These are phyloP conservation scores for Aspergillus spinulosporus DNA, from an alignment of 2,329 filamentous ascomycete genomes.

Conservation along the genomic window DNA sequence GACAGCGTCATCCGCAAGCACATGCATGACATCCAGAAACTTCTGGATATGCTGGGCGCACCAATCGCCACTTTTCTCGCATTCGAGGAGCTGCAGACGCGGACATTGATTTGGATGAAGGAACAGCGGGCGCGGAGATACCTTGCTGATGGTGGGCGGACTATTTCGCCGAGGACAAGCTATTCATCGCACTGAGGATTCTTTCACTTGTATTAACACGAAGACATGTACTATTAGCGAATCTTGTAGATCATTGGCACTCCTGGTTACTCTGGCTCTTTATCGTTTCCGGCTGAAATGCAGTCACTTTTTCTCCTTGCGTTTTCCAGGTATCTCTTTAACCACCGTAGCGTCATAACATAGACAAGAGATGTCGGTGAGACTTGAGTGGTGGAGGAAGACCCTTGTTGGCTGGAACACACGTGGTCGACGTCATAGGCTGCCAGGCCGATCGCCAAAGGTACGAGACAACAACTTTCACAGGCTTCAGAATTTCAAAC, in stretches of 20 bases:
- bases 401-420: conserved; percentile 14
- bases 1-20: conserved; percentile 53
- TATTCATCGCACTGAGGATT: not conserved
- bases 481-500: not conserved
- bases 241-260: not conserved
- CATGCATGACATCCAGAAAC: conserved; percentile 50
- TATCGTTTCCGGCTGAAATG: not conserved
- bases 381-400: not conserved
- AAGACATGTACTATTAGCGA: conserved; percentile 1
- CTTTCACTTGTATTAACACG: not conserved
- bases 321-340: not conserved
- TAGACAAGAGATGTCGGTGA: not conserved
- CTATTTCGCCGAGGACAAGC: not conserved
- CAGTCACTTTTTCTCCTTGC: not conserved
- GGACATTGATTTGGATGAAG: conserved; percentile 36
- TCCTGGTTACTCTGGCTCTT: not conserved
- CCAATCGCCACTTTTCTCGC: conserved; percentile 39
- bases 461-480: not conserved
- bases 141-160: conserved; percentile 2
- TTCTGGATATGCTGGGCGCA: conserved; percentile 53
- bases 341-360: too few species aligned
- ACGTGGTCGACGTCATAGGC: conserved; percentile 42
- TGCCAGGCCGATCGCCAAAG: conserved; percentile 11
- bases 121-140: conserved; percentile 29
- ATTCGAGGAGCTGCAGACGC: conserved; percentile 41